Percentiles rank a stretch among this genome's conserved stretches.
Conservation (phyloP, 2,329 filamentous ascomycete genomes). For the Cadophora malorum region DNA sequence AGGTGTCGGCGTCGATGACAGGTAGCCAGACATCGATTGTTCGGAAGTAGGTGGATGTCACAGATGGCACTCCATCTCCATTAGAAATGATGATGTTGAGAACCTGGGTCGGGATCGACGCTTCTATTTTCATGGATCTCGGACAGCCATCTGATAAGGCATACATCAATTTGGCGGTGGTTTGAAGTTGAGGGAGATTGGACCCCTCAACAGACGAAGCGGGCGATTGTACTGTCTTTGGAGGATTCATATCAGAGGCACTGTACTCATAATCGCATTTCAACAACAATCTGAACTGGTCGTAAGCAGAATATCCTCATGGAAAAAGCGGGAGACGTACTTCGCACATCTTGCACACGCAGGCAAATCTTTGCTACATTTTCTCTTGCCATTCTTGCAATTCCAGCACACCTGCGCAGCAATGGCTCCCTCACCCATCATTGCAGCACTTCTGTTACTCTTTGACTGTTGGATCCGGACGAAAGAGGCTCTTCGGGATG, state of each 20-base stretch:
- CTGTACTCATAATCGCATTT: constrained; percentile 36
- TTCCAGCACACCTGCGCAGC: constrained; percentile 36
- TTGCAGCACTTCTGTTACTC: not conserved
- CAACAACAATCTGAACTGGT: constrained; percentile 31
- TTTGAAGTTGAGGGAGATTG: constrained; percentile 24
- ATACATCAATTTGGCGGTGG: constrained; percentile 27
- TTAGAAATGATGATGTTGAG: constrained; percentile 29
- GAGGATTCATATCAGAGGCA: constrained; percentile 14
- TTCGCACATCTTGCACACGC: constrained; percentile 34
- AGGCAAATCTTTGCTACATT: constrained; percentile 35
- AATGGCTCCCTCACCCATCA: constrained; percentile 14
- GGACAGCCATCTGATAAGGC: constrained; percentile 25
- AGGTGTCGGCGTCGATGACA: constrained; percentile 29
- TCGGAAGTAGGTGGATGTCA: constrained; percentile 32
- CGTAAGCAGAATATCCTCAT: constrained; percentile 17
- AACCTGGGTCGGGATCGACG: constrained; percentile 30
- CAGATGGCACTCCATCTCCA: constrained; percentile 29
- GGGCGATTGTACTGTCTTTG: constrained; percentile 22
- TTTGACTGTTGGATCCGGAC: not conserved
- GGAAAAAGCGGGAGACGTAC: constrained; percentile 20
- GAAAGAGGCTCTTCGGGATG: not conserved
- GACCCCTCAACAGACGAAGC: constrained; percentile 26
- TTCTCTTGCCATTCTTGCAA: constrained; percentile 37
- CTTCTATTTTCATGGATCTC: constrained; percentile 16
- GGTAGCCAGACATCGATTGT: constrained; percentile 38